Base-by-base conservation (phyloP, 805 yeast genomes). In the Clavispora fructus region DNA sequence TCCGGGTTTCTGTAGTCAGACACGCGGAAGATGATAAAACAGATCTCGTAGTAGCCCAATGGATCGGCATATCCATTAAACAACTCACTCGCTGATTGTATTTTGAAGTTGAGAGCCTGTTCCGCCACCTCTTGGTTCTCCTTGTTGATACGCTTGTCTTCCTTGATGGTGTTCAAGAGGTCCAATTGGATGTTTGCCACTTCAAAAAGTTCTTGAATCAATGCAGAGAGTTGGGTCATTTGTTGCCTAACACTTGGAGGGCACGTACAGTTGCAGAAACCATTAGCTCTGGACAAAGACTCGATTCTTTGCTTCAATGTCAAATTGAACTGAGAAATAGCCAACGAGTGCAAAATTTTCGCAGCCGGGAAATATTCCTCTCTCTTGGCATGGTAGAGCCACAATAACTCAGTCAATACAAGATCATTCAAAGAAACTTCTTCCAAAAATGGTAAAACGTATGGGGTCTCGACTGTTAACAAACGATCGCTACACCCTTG, bases 51-150 rank as follows among this genome's bases (percentile, higher is more conserved):
- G 60, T 91, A 92, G 7, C 92, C 92, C 50, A 91, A 69, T 23
- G 95, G 96, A 56, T 86, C 91, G 11, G 96, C 88, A 64, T 76
- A 92, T 52, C 80, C 84, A 67, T 94, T 92, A 71, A 82, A 92
- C 44, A 94, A 69, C 47, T 86, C 94, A 57, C 86, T 83, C 29
- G 90, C 80, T 4, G 84, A 77, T 56, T 85, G 68, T 30, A 94
- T 79, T 59, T 78, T 77, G 35, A 75, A 79, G 59, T 87, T 79
- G 46, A 94, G 74, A 38, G 76, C 73, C 12, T 66, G 68, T 6
- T 75, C 60, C 10, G 87, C 78, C 40, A 73, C 75, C 7, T 67
- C 64, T 54, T 79, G 79, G 39, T 80, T 77, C 1, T 71, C 74
- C 7, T 64, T 70, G 42, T 64, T 66, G 31, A 82, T 60, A 58